Evolutionary conservation across 2,329 filamentous ascomycete species (phyloP), one percentile per base, ranked within the genome.

Genomic region (Sporothrix pallida): DNA sequence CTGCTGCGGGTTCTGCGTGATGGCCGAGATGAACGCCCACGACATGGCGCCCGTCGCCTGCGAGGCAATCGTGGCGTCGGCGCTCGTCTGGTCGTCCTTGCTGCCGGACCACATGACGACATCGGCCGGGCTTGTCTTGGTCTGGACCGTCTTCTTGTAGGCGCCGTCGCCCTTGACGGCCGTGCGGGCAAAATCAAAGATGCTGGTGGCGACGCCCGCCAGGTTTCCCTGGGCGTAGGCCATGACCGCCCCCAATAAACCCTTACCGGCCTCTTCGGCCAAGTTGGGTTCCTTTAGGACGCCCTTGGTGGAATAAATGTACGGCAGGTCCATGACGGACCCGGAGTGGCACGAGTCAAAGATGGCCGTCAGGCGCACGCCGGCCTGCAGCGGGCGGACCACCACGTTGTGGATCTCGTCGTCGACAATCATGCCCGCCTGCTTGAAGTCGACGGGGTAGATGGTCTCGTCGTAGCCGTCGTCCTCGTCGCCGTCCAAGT

Each of bases 41-140:
- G 94, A 97, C 96, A 99, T 98, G 80, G 96, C 96, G 71, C 96
- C 96, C 0, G 96, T 98, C 42, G 96, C 95, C 83, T 98, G 89
- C 70, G 94, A 92, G 50, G 88, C 90, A 78, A 98, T 98, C 23
- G 90, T 93, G n/a, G 95, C 95, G 81, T 99, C 96, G 82, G 94
- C 93, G 77, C 94, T 97, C 79, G 95, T 99, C 84, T 99, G 96
- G 77, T 93, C 90, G 80, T 98, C 96, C 83, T 98, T 98, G 85
- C 93, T 97, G 73, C 96, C 96, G 72, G 94, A 97, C 90, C 95
- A 96, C 94, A 98, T 98, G 81, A 98, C 88, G 62, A 99, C 95
- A 82, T 98, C 96, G 62, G 96, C 96, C 1, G 95, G 92, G 67
- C 93, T 96, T 12, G 95, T 98, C 87, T 97, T 98, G 58, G 95